Evolutionary conservation across 2,329 filamentous ascomycete species (phyloP), one percentile per base, ranked within the genome.

Genomic region (Rosellinia necatrix): DNA sequence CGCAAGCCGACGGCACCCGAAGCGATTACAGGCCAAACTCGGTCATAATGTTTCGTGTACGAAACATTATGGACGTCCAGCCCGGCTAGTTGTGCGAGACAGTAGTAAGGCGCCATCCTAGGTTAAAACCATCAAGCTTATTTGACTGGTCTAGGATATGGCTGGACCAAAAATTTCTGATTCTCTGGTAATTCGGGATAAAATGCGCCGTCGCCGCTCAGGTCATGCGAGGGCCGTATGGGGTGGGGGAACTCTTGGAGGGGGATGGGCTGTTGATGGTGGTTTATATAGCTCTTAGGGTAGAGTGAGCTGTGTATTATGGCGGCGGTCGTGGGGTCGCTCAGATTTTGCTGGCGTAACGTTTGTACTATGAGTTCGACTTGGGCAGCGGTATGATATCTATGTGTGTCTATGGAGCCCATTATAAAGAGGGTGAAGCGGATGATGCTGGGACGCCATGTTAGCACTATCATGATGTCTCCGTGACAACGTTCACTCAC

Each of bases 361-460:
- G 50, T 44, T 38, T 47, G 44, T 32, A 54, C 55, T 29, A 58
- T 58, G 17, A 50, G 3, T 27, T 54, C 38, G 3, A 58, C 50
- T 17, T 54, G 50, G 9, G 40, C 55, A 2, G 44, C 46, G 19
- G 50, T 49, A 10, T 49, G 43, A n/a, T 59, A 41, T 35, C 43
- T 30, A 4, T 59, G 42, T 15, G 57, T 59, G 9, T 59, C 57
- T 29, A 59, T 29, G 42, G 43, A 53, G 25, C 49, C 53, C 4
- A 57, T 42, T 6, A 53, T 34, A 15, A 59, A 59, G 35, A 56
- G 48, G 10, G 53, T 41, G 40, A 59, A 49, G 13, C 57, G 53
- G 19, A 50, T 21, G 24, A 43, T 10, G 15, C 57, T 59, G 27
- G 32, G 7, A 10, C 6, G 4, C 3, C 1, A 10, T 38, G 8